Evolutionary conservation across 371 early-diverging fungal species (phyloP), one percentile per base, ranked within the genome.

Genomic region (Umbelopsis sp.): DNA sequence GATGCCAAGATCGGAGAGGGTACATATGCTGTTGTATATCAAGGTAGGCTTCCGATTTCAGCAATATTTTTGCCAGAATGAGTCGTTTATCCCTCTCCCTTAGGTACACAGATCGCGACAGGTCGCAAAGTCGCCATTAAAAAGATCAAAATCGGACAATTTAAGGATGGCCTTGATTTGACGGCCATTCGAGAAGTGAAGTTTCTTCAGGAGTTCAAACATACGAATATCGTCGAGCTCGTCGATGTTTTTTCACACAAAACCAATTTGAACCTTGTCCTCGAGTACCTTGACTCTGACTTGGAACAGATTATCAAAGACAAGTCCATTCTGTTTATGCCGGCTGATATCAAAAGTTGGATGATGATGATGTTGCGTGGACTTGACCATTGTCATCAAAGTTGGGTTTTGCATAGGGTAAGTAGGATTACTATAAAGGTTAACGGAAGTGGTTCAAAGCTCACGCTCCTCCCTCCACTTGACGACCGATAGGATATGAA

Each of bases 311-410:
- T 99, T 50, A 99, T 99, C 80, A 97, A 97, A 74, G 97, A 98
- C 73, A 93, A 92, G 70, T 87, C 85, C 52, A 82, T 99, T 35
- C 87, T 97, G 22, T 97, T 99, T 76, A 94, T 93, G 89, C 93
- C 97, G 3, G 95, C 92, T 4, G 99, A 99, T 78, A 96, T 99
- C 53, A 99, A 99, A 77, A 90, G 94, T 65, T 99, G 99, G 99
- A 92, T 99, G 93, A 67, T 95, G 69, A 99, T 99, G 99, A 93
- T 95, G 53, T 75, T 99, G 37, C 89, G 95, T 35, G 99, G 99
- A 10, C 79, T 99, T 50, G 89, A 94, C 69, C 96, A 95, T 70
- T 95, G 95, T 76, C 99, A 99, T 78, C 76, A 89, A 8, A 92
- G 91, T 71, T 97, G 92, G 90, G 88, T 99, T 46, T 79, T 99